Evolutionary conservation across 208 protist species (phyloP).

Genomic region (Novymonas esmeraldas): DNA sequence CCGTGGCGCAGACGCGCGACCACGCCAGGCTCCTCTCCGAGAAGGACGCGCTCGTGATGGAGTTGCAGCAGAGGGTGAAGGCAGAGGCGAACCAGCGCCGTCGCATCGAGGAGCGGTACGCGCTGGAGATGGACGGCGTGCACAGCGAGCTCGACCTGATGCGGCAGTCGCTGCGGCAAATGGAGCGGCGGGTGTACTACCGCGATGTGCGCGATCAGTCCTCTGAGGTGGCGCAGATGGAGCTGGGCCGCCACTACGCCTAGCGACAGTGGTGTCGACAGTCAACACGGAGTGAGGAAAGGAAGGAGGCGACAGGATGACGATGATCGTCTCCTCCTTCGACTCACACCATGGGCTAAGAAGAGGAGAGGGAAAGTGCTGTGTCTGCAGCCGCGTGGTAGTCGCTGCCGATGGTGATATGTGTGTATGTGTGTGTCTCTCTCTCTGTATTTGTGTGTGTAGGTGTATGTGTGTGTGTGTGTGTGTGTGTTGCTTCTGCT

Average conservation of each 20-base stretch:
- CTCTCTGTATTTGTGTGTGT: not conserved
- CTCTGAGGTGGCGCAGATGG: slow-evolving; percentile 15
- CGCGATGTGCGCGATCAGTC: slow-evolving; percentile 33
- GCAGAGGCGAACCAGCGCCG: slow-evolving; percentile 21
- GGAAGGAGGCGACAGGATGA: not conserved
- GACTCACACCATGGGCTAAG: no score
- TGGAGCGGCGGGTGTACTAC: slow-evolving; percentile 82
- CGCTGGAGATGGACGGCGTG: slow-evolving; percentile 70
- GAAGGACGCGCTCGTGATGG: slow-evolving; percentile 21
- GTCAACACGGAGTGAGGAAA: not conserved
- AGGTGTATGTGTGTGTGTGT: not conserved
- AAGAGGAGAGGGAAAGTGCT: no score
- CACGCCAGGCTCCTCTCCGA: slow-evolving; percentile 11
- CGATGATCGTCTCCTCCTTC: no score
- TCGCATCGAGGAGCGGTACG: slow-evolving; percentile 54
- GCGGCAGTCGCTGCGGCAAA: slow-evolving; percentile 70
- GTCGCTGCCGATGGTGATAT: no score
- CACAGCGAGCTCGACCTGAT: slow-evolving; percentile 78
- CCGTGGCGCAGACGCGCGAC: slow-evolving; percentile 16
- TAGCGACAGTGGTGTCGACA: no score
- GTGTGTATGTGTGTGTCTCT: no score
- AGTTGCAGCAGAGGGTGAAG: slow-evolving; percentile 31
- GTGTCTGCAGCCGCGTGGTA: no score
- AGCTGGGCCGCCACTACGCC: slow-evolving; percentile 36
- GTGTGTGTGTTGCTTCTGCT: not conserved